phyloP scores from a whole-genome alignment of 1,284 basidiomycete genomes.

The Fistulinella staudtii region DNA sequence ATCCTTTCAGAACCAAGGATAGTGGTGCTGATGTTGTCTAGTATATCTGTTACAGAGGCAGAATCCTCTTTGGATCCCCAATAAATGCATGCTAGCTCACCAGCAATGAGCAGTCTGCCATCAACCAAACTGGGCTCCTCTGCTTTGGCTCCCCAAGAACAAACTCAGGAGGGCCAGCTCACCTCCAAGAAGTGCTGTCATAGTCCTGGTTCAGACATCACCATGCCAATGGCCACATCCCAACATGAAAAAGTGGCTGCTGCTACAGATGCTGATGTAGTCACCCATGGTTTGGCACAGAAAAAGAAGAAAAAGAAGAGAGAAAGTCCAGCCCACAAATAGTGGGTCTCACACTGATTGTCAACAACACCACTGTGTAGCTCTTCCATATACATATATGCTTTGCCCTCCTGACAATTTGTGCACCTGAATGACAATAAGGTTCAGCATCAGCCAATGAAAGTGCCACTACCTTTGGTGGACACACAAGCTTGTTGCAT shows the following conservation, averaged over 20 bases:
- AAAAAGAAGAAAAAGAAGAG: conserved; percentile 29
- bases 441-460: no score
- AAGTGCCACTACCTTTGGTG: no score
- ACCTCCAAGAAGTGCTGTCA: conserved; percentile 20
- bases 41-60: background rate
- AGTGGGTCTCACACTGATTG: background rate
- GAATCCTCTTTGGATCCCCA: background rate
- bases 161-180: background rate
- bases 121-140: background rate
- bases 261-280: background rate
- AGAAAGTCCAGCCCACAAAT: background rate
- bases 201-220: conserved; percentile 7
- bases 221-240: background rate
- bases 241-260: background rate
- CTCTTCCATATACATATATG: no score
- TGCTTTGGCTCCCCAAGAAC: background rate
- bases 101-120: background rate
- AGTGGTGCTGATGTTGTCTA: conserved; percentile 43
- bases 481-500: no score
- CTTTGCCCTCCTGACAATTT: no score
- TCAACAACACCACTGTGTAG: no score
- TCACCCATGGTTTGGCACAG: background rate
- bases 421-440: no score
- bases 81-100: background rate
- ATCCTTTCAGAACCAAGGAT: conserved; percentile 68